Conservation (phyloP, 345 rosid species). For the Sapria himalayana region DNA sequence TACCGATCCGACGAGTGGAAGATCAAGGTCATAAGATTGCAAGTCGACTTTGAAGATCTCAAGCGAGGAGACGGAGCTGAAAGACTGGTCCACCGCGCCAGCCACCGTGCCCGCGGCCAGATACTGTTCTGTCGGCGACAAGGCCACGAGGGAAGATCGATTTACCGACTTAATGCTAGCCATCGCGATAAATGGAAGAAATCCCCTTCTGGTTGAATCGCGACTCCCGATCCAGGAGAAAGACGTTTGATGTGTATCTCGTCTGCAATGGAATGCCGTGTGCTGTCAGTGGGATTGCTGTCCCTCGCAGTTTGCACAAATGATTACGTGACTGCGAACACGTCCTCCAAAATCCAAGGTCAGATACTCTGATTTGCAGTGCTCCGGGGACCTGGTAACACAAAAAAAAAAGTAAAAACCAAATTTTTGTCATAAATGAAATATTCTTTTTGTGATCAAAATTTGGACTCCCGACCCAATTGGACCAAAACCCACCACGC, state of each 20-base stretch:
- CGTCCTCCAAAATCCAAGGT: background rate
- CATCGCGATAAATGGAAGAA: constrained; percentile 15
- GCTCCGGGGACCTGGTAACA: background rate
- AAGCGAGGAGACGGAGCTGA: constrained; percentile 76
- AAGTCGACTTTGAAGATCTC: constrained; percentile 97
- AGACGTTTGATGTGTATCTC: too few species aligned
- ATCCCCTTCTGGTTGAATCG: background rate
- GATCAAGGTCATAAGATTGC: constrained; percentile 74
- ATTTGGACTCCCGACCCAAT: too few species aligned
- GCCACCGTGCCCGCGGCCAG: constrained; percentile 99
- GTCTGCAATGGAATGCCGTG: too few species aligned
- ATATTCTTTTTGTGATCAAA: too few species aligned
- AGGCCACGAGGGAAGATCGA: constrained; percentile 89
- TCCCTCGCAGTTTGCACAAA: background rate
- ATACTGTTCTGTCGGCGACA: constrained; percentile 89
- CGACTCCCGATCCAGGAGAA: too few species aligned
- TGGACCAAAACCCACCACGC: too few species aligned
- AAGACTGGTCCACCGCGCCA: constrained; percentile 90
- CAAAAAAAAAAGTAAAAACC: too few species aligned
- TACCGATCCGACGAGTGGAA: constrained; percentile 50
- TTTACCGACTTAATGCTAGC: constrained; percentile 77
- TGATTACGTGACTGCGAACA: background rate
- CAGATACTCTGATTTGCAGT: background rate
- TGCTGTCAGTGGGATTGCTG: background rate
- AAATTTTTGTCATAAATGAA: too few species aligned